phyloP scores from a whole-genome alignment of 495 filamentous ascomycete genomes.

The Hyaloscypha variabilis region DNA sequence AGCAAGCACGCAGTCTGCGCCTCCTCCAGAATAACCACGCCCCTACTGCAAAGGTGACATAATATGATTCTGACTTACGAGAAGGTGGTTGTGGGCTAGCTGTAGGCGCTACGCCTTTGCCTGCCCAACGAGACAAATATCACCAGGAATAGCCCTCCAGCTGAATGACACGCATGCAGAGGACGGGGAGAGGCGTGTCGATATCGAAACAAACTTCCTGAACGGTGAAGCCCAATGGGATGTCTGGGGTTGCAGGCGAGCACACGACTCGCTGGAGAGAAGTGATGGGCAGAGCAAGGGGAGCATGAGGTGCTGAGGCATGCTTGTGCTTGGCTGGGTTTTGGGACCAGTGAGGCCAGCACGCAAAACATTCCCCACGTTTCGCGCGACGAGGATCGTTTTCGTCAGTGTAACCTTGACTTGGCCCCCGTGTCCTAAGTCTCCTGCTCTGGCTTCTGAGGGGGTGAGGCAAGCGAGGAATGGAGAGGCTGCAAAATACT shows the following conservation, averaged over 20 bases:
- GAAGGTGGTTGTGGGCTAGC: too few relatives aligned
- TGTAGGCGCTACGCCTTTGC: too few relatives aligned
- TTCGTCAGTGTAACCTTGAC: not conserved
- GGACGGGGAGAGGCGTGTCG: not conserved
- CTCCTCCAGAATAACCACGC: slow-evolving; percentile 5
- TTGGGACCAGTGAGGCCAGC: not conserved
- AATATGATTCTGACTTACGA: not conserved
- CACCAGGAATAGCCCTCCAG: not conserved
- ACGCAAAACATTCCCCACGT: slow-evolving; percentile 18
- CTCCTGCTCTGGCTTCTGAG: not conserved
- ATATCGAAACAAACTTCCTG: not conserved
- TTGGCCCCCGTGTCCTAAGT: not conserved
- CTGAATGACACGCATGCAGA: not conserved
- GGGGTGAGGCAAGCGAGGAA: not conserved
- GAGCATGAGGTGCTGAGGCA: not conserved
- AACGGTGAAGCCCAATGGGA: slow-evolving; percentile 2
- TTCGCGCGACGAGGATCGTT: slow-evolving; percentile 11
- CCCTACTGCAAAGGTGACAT: not conserved
- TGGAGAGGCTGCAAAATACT: not conserved
- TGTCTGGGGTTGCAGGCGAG: not conserved
- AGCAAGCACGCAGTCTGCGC: not conserved
- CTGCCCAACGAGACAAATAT: not conserved
- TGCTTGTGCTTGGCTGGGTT: not conserved
- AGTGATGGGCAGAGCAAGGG: not conserved
- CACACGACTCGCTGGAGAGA: slow-evolving; percentile 8